Conservation (phyloP, 148 eudicot species). For the Agrostemma githago region DNA sequence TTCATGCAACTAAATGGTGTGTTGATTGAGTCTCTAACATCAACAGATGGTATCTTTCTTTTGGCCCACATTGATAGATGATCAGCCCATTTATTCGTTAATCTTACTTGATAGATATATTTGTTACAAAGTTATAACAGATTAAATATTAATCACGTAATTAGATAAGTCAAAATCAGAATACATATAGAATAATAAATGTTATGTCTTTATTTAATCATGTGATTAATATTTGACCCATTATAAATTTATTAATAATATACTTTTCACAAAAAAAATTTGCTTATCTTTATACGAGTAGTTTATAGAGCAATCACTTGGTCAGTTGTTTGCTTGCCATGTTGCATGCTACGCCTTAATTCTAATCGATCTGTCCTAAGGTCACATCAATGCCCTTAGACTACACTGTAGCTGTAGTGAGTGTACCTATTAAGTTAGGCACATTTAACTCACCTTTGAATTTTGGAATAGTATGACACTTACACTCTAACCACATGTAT, state of each 20-base stretch:
- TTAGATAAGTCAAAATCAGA: no score
- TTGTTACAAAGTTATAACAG: no score
- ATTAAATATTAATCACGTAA: no score
- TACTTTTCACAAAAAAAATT: background rate
- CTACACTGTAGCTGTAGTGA: background rate
- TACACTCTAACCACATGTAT: background rate
- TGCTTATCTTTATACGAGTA: background rate
- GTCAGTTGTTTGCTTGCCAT: slow-evolving; percentile 3
- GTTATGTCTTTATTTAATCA: no score
- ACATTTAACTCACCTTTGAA: background rate
- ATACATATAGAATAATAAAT: no score
- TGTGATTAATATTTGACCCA: no score
- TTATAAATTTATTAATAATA: no score
- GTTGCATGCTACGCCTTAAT: background rate
- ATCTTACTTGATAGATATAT: no score
- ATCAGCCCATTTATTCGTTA: no score
- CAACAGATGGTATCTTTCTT: background rate
- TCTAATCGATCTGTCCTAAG: background rate
- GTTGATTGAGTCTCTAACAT: slow-evolving; percentile 12
- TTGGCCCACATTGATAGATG: background rate
- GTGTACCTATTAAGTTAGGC: slow-evolving; percentile 6
- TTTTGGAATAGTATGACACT: background rate
- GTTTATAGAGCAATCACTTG: slow-evolving; percentile 1
- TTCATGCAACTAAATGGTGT: slow-evolving; percentile 10
- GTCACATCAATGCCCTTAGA: slow-evolving; percentile 7